These are phyloP conservation scores for Xylogone sp. DNA, from an alignment of 2,329 filamentous ascomycete genomes.

Conservation along the genomic window DNA sequence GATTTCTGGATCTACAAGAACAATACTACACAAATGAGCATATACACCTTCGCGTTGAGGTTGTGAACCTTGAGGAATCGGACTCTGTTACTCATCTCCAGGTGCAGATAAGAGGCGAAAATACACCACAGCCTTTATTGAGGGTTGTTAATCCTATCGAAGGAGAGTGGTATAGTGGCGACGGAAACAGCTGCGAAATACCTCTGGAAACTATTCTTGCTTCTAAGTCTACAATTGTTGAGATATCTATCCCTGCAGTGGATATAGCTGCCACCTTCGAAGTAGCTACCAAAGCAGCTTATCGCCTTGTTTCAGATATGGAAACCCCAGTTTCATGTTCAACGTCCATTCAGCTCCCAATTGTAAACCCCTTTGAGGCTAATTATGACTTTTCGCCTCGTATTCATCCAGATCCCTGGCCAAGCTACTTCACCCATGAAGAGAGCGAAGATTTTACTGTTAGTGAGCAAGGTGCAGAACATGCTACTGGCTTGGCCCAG, in stretches of 20 bases:
- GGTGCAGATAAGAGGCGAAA: slow-evolving; percentile 60
- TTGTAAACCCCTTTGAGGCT: slow-evolving; percentile 84
- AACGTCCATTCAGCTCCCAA: slow-evolving; percentile 62
- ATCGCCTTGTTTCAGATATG: slow-evolving; percentile 74
- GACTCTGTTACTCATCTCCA: slow-evolving; percentile 70
- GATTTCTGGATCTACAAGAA: slow-evolving; percentile 54
- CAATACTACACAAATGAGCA: slow-evolving; percentile 85
- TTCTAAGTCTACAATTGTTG: slow-evolving; percentile 38
- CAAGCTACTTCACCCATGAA: slow-evolving; percentile 69
- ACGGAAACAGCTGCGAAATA: slow-evolving; percentile 8
- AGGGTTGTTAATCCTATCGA: slow-evolving; percentile 6
- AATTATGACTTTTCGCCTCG: slow-evolving; percentile 84
- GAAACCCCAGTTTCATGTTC: slow-evolving; percentile 78
- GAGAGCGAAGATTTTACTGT: slow-evolving; percentile 27
- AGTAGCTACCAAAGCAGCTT: slow-evolving; percentile 69
- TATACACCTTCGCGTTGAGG: slow-evolving; percentile 63
- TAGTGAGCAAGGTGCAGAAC: slow-evolving; percentile 26
- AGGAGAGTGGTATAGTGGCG: slow-evolving; percentile 6
- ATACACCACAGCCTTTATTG: slow-evolving; percentile 43
- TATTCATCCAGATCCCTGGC: slow-evolving; percentile 77
- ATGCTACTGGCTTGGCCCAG: slow-evolving; percentile 66
- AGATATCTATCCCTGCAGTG: slow-evolving; percentile 48
- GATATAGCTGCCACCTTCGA: slow-evolving; percentile 55
- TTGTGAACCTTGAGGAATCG: slow-evolving; percentile 81
- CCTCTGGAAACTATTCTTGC: slow-evolving; percentile 37